Conservation (phyloP, 225 moss, liverwort and hornwort species). For the Thuidium tamariscinum region DNA sequence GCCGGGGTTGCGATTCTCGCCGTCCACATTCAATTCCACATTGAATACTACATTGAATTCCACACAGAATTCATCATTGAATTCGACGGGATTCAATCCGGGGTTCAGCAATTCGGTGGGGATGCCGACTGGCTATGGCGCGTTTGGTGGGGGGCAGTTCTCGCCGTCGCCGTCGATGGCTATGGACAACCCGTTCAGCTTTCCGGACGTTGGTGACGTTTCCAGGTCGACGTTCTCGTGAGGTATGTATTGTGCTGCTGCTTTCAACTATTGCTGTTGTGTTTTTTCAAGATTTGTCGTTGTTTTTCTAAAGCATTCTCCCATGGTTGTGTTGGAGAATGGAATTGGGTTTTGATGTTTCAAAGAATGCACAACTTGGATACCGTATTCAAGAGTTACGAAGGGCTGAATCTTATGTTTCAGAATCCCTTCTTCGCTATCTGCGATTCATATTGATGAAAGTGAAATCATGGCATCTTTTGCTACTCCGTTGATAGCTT, state of each 20-base stretch:
- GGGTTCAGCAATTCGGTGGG: background rate
- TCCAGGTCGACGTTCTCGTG: slow-evolving; percentile 42
- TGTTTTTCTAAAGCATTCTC: background rate
- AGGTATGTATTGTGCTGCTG: background rate
- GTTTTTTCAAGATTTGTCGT: background rate
- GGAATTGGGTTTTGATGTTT: no score
- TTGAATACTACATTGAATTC: background rate
- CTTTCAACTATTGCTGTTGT: background rate
- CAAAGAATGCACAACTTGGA: background rate
- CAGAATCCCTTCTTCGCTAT: background rate
- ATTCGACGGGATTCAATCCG: background rate
- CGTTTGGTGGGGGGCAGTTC: slow-evolving; percentile 35
- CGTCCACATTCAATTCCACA: slow-evolving; percentile 25
- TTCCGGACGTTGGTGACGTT: slow-evolving; percentile 47
- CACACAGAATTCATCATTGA: background rate
- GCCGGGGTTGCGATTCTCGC: slow-evolving; percentile 28
- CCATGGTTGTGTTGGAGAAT: no score
- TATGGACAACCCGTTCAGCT: slow-evolving; percentile 60
- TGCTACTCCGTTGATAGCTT: background rate
- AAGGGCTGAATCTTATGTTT: background rate
- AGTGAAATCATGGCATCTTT: background rate
- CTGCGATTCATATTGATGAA: background rate
- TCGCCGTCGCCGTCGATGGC: slow-evolving; percentile 37
- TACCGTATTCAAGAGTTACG: background rate
- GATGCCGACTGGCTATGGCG: slow-evolving; percentile 46